phyloP scores from a whole-genome alignment of 805 yeast species.

The Candida oleophila region DNA sequence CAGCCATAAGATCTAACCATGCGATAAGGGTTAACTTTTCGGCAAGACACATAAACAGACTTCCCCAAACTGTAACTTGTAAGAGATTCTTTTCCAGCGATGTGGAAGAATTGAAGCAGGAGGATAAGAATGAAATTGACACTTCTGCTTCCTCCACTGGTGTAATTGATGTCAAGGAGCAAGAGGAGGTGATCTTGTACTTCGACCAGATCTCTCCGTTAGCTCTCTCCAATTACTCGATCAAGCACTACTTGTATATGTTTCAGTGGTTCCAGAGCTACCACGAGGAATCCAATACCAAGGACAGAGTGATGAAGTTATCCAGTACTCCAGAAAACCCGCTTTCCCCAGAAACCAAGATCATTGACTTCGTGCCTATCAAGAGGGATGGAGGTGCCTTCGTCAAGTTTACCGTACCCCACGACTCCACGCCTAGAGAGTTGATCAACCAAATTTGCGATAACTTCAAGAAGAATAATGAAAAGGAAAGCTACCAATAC shows the following conservation, averaged over 20 bases:
- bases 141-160: conserved; percentile 39
- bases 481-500: conserved; percentile 7
- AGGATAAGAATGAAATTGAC: conserved; percentile 27
- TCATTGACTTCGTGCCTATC: conserved; percentile 66
- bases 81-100: conserved; percentile 13
- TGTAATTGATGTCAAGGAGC: conserved; percentile 32
- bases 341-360: conserved; percentile 31
- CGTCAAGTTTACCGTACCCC: conserved; percentile 70
- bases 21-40: background rate
- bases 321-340: conserved; percentile 19
- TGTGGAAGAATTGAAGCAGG: conserved; percentile 30
- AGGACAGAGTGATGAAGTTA: conserved; percentile 9
- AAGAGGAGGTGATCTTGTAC: conserved; percentile 33
- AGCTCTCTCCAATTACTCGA: conserved; percentile 20
- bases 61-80: background rate
- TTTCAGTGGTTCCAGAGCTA: conserved; percentile 14
- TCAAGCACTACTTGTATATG: conserved; percentile 20
- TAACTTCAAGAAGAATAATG: conserved; percentile 35
- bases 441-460: conserved; percentile 51
- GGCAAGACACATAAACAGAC: background rate
- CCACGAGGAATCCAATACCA: conserved; percentile 16
- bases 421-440: conserved; percentile 45
- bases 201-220: conserved; percentile 37
- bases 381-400: conserved; percentile 92
- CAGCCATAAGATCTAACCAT: background rate